Conservation (phyloP, 2,329 filamentous ascomycete species). For the Hypoxylon sp. region DNA sequence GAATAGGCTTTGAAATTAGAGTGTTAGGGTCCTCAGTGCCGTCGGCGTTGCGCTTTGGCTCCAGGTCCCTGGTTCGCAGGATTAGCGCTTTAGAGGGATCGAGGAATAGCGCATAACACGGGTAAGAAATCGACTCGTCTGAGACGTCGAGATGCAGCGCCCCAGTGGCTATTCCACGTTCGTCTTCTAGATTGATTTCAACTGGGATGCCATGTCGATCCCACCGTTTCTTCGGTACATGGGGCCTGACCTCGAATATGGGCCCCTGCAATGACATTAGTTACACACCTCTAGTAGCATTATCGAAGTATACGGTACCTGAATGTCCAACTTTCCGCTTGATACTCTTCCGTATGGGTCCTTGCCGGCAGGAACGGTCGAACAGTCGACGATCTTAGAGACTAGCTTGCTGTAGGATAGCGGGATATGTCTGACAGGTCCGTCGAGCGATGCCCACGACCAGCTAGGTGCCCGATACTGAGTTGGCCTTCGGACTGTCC, state of each 20-base stretch:
- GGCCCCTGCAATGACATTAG: slow-evolving; percentile 23
- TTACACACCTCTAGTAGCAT: slow-evolving; percentile 11
- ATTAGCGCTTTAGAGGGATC: slow-evolving; percentile 36
- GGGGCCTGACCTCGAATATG: slow-evolving; percentile 29
- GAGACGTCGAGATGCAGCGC: slow-evolving; percentile 31
- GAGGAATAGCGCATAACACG: slow-evolving; percentile 33
- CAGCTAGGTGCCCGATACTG: slow-evolving; percentile 30
- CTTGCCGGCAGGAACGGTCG: slow-evolving; percentile 23
- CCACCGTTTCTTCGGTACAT: slow-evolving; percentile 28
- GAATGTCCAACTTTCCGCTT: slow-evolving; percentile 24
- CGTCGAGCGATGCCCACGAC: slow-evolving; percentile 34
- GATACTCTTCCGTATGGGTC: slow-evolving; percentile 28
- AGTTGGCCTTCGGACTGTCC: slow-evolving; percentile 16
- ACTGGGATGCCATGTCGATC: slow-evolving; percentile 36
- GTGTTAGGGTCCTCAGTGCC: slow-evolving; percentile 1
- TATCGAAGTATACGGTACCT: slow-evolving; percentile 28
- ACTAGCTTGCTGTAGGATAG: slow-evolving; percentile 24
- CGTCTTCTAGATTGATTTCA: slow-evolving; percentile 35
- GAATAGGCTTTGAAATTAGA: slow-evolving; percentile 11
- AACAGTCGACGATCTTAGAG: slow-evolving; percentile 18
- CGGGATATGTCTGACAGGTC: slow-evolving; percentile 26
- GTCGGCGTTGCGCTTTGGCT: slow-evolving; percentile 17
- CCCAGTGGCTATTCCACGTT: slow-evolving; percentile 26
- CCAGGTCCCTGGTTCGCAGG: slow-evolving; percentile 24
- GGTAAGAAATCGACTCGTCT: slow-evolving; percentile 26